Percentiles rank a stretch among this genome's conserved stretches.
Conservation (phyloP, 768 basidiomycete species). For the Kwoniella dendrophila region DNA sequence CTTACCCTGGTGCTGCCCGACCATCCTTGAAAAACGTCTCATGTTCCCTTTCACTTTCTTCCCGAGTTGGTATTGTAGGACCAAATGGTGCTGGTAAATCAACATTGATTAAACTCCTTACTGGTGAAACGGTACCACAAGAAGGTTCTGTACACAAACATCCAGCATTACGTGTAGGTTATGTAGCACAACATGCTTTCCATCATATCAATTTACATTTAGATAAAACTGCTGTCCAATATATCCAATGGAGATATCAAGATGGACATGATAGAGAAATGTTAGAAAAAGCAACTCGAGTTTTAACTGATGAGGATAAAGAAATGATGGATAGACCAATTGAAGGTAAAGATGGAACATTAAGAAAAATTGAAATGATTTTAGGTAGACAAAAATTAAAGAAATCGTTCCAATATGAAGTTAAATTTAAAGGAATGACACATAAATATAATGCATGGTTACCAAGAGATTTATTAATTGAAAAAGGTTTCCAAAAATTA, state of each 20-base stretch:
- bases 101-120: conserved; percentile 90
- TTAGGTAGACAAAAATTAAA: conserved; percentile 97
- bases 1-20: conserved; percentile 78
- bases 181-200: conserved; percentile 97
- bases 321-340: conserved; percentile 77
- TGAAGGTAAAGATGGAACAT: conserved; percentile 85
- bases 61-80: conserved; percentile 87
- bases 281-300: conserved; percentile 85
- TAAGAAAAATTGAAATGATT: conserved; percentile 75
- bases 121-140: conserved; percentile 89
- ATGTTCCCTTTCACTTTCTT: conserved; percentile 90
- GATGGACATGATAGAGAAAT: conserved; percentile 96
- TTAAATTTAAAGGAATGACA: conserved; percentile 58
- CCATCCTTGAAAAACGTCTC: conserved; percentile 86
- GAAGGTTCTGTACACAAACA: conserved; percentile 92
- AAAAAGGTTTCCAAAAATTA: conserved; percentile 84
- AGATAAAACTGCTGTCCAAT: conserved; percentile 93
- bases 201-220: conserved; percentile 83
- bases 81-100: conserved; percentile 97
- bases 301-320: conserved; percentile 84
- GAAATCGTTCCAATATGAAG: conserved; percentile 90
- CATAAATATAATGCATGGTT: conserved; percentile 82
- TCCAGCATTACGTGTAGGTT: conserved; percentile 87
- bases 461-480: conserved; percentile 78
- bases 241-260: conserved; percentile 99